These are phyloP conservation scores for Cystoderma amianthinum DNA, from an alignment of 768 basidiomycete species.

Conservation along the genomic window DNA sequence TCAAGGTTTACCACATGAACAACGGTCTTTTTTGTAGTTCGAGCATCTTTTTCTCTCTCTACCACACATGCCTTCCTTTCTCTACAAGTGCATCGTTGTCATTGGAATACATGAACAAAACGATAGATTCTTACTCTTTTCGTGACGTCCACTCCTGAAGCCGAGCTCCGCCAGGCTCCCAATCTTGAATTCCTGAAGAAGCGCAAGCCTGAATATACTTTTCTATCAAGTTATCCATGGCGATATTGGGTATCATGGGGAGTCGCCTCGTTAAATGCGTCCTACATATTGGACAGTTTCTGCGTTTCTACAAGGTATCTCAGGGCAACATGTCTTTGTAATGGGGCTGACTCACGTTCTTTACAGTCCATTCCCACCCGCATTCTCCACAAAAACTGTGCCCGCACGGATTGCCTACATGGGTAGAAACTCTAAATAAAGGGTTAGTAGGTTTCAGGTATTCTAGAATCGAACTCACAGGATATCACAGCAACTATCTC, in stretches of 20 bases:
- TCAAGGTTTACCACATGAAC: not conserved
- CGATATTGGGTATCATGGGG: slow-evolving; percentile 60
- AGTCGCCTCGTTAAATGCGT: slow-evolving; percentile 25
- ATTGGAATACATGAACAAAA: not conserved
- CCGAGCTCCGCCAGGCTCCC: slow-evolving; percentile 41
- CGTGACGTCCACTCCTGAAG: slow-evolving; percentile 45
- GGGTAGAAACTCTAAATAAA: slow-evolving; percentile 44
- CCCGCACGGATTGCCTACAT: slow-evolving; percentile 66
- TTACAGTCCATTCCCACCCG: slow-evolving; percentile 49
- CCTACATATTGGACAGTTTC: slow-evolving; percentile 57
- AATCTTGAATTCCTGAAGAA: slow-evolving; percentile 38
- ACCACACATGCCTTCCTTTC: slow-evolving; percentile 23
- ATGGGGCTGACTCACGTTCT: slow-evolving; percentile 33
- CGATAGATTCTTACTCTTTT: slow-evolving; percentile 47
- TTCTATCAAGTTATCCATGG: slow-evolving; percentile 53
- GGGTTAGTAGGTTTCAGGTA: not conserved
- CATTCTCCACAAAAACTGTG: slow-evolving; percentile 70
- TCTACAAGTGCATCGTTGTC: slow-evolving; percentile 19
- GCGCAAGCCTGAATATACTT: slow-evolving; percentile 48
- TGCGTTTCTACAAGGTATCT: slow-evolving; percentile 18
- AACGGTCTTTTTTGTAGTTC: not conserved
- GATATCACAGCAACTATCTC: slow-evolving; percentile 70
- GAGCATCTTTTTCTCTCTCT: slow-evolving; percentile 13
- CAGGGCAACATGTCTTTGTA: not conserved
- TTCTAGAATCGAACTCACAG: slow-evolving; percentile 37